Evolutionary conservation across 768 basidiomycete genomes (phyloP), one percentile per base, ranked within the genome.

Genomic region (Suillus weaverae): DNA sequence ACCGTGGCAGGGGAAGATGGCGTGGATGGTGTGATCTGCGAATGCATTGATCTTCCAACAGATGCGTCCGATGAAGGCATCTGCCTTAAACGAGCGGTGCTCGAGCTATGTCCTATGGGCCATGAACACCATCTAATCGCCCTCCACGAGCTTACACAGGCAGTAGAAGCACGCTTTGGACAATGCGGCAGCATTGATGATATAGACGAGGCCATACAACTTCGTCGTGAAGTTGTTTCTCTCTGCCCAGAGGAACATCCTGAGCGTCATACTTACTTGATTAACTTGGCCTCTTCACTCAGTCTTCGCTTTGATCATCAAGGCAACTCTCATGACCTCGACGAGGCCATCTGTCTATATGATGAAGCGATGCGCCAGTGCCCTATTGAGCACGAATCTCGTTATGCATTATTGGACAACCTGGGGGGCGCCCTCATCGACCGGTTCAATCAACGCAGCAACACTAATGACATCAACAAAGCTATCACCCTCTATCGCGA

Each of bases 401-500:
- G 46, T 44, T 30, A 46, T 13, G 22, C 9, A 22, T 43, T 35
- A n/a, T 33, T 69, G 2, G 60, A 16, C 60, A 72, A 67, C 60
- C 71, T 74, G 16, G 66, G 51, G 9, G 46, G 61, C n/a, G 62
- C 64, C 22, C 65, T 72, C 35, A 44, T 30, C 56, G 13, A 36
- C 13, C 61, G 61, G 1, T 68, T 62, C 20, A 41, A 60, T n/a
- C 26, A 54, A 14, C 16, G 3, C 2, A n/a, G 44, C 5, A 6
- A 53, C 22, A 8, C 20, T 13, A 32, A 6, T 30, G 66, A 69
- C 48, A 61, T 74, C 14, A 62, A 73, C 16, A 66, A 70, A 60
- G 72, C 73, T 6, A 72, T 76, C 38, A 20, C 35, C 10, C 48
- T 65, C 22, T 26, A 62, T 26, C 64, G 60, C 32, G 62, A 50